phyloP scores from a whole-genome alignment of 2,329 filamentous ascomycete genomes.

The Epichloe coenophiala region DNA sequence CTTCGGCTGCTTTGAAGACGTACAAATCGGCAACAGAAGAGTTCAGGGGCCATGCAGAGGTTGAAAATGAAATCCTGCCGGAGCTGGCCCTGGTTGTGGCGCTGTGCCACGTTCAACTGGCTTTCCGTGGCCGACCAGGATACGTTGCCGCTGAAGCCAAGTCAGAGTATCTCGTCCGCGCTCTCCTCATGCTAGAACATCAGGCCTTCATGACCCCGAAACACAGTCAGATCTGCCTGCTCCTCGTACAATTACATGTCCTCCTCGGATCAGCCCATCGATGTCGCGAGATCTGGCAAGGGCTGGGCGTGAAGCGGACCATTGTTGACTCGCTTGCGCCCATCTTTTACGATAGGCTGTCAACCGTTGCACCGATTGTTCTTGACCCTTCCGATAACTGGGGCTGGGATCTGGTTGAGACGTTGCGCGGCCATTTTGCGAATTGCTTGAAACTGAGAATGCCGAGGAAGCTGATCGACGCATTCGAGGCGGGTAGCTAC shows the following conservation, averaged over 20 bases:
- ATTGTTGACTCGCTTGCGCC: constrained; percentile 43
- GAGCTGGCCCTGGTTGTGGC: constrained; percentile 23
- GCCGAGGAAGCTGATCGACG: constrained; percentile 28
- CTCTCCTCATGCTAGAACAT: constrained; percentile 34
- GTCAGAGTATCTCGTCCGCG: constrained; percentile 29
- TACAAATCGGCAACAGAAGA: constrained; percentile 6
- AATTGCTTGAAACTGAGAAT: constrained; percentile 32
- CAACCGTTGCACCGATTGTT: constrained; percentile 32
- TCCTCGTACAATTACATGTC: constrained; percentile 39
- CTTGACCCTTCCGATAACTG: constrained; percentile 19
- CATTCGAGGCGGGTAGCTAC: constrained; percentile 37
- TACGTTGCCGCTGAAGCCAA: constrained; percentile 8
- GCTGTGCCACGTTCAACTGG: constrained; percentile 20
- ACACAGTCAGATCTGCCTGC: constrained; percentile 32
- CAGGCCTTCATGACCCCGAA: constrained; percentile 32
- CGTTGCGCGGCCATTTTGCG: constrained; percentile 32
- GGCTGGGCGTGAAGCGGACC: constrained; percentile 40
- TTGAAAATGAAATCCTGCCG: constrained; percentile 12
- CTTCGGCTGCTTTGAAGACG: constrained; percentile 10
- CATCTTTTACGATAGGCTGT: constrained; percentile 41
- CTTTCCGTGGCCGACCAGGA: constrained; percentile 9
- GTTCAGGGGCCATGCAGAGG: not conserved
- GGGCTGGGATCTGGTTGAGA: constrained; percentile 25
- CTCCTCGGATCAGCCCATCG: constrained; percentile 34
- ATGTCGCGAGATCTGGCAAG: constrained; percentile 34